A percentile compares a stretch with the other conserved stretches of the same genome.
These are phyloP conservation scores for Rusavskia elegans DNA, from an alignment of 495 filamentous ascomycete species.

Conservation along the genomic window DNA sequence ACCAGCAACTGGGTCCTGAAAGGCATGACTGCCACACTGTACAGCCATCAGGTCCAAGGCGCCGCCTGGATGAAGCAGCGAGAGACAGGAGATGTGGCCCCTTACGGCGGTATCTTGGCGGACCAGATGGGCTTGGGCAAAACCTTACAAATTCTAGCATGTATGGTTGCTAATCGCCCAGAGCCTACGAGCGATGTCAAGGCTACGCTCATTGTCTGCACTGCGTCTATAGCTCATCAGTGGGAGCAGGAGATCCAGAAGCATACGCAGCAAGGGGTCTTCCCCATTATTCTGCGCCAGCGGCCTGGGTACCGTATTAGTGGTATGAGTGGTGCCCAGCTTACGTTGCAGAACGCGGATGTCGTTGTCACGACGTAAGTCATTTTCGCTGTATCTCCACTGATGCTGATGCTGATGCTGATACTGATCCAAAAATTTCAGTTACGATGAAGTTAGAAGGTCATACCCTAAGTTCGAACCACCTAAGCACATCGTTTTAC, in stretches of 20 bases:
- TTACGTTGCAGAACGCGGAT: slow-evolving; percentile 9
- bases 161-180: slow-evolving; percentile 31
- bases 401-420: neutral
- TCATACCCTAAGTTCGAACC: slow-evolving; percentile 28
- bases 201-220: slow-evolving; percentile 36
- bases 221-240: slow-evolving; percentile 23
- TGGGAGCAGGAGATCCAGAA: slow-evolving; percentile 27
- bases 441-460: slow-evolving; percentile 34
- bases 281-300: slow-evolving; percentile 10
- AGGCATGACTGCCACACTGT: slow-evolving; percentile 5
- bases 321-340: slow-evolving; percentile 3
- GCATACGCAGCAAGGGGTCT: slow-evolving; percentile 17
- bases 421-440: slow-evolving; percentile 12
- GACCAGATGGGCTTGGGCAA: slow-evolving; percentile 56
- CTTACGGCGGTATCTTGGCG: slow-evolving; percentile 2
- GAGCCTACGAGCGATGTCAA: slow-evolving; percentile 9
- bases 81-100: neutral
- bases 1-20: slow-evolving; percentile 3
- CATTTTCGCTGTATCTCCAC: too few relatives aligned
- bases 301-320: slow-evolving; percentile 2
- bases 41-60: slow-evolving; percentile 10
- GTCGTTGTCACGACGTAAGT: slow-evolving; percentile 13
- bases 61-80: slow-evolving; percentile 5
- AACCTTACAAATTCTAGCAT: slow-evolving; percentile 33
- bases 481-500: slow-evolving; percentile 14